Percentiles rank a stretch among this genome's conserved stretches.
These are phyloP conservation scores for Marasmius fiardii DNA, from an alignment of 1,284 basidiomycete genomes.

Conservation along the genomic window DNA sequence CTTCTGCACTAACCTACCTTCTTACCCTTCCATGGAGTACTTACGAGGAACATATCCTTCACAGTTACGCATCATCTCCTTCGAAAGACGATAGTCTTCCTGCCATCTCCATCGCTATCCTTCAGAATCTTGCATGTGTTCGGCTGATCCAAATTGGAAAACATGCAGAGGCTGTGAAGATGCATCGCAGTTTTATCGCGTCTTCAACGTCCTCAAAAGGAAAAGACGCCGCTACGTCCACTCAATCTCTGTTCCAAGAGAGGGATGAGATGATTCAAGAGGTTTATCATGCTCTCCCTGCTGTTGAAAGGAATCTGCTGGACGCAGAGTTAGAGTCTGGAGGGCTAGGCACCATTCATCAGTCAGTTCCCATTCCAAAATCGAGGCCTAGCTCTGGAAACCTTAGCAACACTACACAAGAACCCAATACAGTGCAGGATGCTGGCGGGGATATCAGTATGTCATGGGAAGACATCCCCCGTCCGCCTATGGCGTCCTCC, in stretches of 20 bases:
- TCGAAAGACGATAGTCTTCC: conserved; percentile 40
- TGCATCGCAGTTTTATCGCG: conserved; percentile 63
- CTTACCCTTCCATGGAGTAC: conserved; percentile 59
- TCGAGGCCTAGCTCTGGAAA: neutral
- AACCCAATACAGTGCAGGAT: conserved; percentile 18
- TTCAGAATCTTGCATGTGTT: conserved; percentile 81
- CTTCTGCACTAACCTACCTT: conserved; percentile 52
- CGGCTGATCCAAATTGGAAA: conserved; percentile 75
- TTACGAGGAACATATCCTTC: conserved; percentile 58
- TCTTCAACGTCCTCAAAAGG: conserved; percentile 19
- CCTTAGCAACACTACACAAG: conserved; percentile 1
- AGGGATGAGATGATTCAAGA: conserved; percentile 70
- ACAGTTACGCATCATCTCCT: conserved; percentile 54
- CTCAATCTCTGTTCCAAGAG: conserved; percentile 30
- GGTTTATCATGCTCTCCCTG: conserved; percentile 56
- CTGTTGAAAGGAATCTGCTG: conserved; percentile 51
- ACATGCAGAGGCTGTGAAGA: conserved; percentile 69
- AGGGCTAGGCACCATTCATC: neutral
- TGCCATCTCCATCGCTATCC: conserved; percentile 45
- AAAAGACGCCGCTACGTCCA: conserved; percentile 1
- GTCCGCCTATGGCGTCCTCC: conserved; percentile 7
- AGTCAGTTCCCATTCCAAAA: neutral
- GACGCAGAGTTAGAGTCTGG: conserved; percentile 45
- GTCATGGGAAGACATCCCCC: conserved; percentile 50
- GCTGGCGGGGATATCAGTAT: conserved; percentile 33